A percentile compares a stretch with the other conserved stretches of the same genome.
Evolutionary conservation across 352 stramenopile species (phyloP).

Genomic region (Saprolegnia diclina): DNA sequence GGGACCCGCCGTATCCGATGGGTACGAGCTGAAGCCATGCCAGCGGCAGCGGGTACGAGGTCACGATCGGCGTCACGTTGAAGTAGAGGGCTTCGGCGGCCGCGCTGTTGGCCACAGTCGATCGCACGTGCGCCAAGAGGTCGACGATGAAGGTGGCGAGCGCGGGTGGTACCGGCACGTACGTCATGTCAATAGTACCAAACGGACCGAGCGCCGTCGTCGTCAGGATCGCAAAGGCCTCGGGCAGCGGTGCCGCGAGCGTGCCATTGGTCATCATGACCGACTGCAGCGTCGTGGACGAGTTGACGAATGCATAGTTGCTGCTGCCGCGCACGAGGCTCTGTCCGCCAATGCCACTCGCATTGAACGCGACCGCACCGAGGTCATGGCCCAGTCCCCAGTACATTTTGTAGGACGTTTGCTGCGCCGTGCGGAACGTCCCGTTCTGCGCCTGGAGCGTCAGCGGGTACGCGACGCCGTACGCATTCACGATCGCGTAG

Average conservation of each 20-base stretch:
- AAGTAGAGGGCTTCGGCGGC: not conserved
- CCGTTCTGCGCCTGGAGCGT: not conserved
- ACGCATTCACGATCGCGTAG: not conserved
- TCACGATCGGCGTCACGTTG: not conserved
- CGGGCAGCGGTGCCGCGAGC: not conserved
- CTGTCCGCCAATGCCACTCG: not conserved
- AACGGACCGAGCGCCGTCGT: constrained; percentile 2
- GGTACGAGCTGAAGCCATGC: not conserved
- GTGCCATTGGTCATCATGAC: constrained; percentile 10
- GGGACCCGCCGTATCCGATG: not conserved
- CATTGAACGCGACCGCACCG: not conserved
- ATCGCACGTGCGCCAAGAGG: not conserved
- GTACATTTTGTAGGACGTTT: constrained; percentile 17
- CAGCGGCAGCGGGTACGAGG: not conserved
- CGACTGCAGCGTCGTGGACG: not conserved
- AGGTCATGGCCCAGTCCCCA: constrained; percentile 6
- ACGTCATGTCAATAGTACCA: constrained; percentile 22
- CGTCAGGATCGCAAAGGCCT: not conserved
- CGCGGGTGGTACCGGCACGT: not conserved
- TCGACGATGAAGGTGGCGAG: not conserved
- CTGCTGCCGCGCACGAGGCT: constrained; percentile 9
- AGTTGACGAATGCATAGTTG: constrained; percentile 12
- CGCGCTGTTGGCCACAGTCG: not conserved
- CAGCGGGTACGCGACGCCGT: not conserved
- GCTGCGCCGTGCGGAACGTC: not conserved